A percentile compares a stretch with the other conserved stretches of the same genome.
phyloP scores from a whole-genome alignment of 1,284 basidiomycete species.

The Fistulinella cinereoalba region DNA sequence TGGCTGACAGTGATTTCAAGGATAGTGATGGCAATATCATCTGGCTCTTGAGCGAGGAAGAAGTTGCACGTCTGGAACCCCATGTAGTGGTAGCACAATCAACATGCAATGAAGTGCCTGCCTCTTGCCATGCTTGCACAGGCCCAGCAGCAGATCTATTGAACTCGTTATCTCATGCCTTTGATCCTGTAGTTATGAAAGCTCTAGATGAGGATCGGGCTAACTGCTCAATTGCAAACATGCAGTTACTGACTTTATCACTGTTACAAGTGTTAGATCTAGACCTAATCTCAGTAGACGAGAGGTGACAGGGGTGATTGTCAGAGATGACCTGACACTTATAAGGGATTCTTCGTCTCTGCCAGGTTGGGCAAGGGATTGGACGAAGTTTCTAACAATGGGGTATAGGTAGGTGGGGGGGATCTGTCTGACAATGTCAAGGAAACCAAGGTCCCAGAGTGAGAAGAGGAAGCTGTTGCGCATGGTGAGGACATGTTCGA shows the following conservation, averaged over 20 bases:
- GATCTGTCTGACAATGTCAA: too few species aligned
- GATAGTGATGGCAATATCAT: not conserved
- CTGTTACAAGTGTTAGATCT: too few species aligned
- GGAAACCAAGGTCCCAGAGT: too few species aligned
- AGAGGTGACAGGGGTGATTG: too few species aligned
- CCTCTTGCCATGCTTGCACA: not conserved
- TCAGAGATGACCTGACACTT: too few species aligned
- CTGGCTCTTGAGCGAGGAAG: not conserved
- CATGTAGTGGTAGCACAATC: not conserved
- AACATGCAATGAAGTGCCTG: not conserved
- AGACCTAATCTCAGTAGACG: too few species aligned
- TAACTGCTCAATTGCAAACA: not conserved
- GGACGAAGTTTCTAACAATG: too few species aligned
- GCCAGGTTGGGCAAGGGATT: too few species aligned
- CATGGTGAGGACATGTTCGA: too few species aligned
- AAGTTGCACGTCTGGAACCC: not conserved
- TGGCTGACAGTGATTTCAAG: conserved; percentile 27
- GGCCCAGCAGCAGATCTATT: not conserved
- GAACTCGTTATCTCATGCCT: not conserved
- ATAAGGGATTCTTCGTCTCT: too few species aligned
- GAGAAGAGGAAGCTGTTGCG: too few species aligned
- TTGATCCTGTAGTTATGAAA: not conserved
- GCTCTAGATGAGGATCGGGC: not conserved
- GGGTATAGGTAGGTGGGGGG: too few species aligned
- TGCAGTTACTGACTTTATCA: not conserved